A percentile compares a stretch with the other conserved stretches of the same genome.
Evolutionary conservation across 2,329 filamentous ascomycete genomes (phyloP).

Genomic region (Fusarium vanettenii): DNA sequence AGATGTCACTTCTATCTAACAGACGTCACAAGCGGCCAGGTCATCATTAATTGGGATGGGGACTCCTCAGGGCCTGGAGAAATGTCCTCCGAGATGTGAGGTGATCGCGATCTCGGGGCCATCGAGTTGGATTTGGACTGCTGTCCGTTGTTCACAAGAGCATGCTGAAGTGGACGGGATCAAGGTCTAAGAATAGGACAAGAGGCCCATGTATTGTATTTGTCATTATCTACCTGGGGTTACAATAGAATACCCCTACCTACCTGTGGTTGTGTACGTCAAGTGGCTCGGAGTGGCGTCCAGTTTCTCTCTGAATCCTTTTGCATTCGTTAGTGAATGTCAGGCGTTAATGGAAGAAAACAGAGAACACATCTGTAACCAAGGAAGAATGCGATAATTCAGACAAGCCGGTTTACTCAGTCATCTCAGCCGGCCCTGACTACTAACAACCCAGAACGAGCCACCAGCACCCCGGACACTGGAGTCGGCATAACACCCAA

Average conservation of each 20-base stretch:
- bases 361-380: not conserved
- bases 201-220: not conserved
- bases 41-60: not conserved
- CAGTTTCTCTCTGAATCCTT: not conserved
- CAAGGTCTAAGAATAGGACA: not conserved
- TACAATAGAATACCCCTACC: not conserved
- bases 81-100: not conserved
- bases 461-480: conserved; percentile 59
- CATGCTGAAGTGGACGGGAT: not conserved
- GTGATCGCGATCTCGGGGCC: not conserved
- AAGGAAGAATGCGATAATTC: conserved; percentile 33
- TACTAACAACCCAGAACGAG: conserved; percentile 65
- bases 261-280: not conserved
- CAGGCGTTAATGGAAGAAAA: not conserved
- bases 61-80: not conserved
- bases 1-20: not conserved
- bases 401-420: conserved; percentile 79
- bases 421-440: conserved; percentile 68
- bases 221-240: not conserved
- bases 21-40: not conserved
- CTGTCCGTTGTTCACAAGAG: not conserved
- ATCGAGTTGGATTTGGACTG: not conserved
- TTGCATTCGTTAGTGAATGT: conserved; percentile 27
- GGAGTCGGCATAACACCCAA: conserved; percentile 69
- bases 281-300: not conserved